A percentile compares a stretch with the other conserved stretches of the same genome.
These are phyloP conservation scores for Alternaria infectoria DNA, from an alignment of 2,329 filamentous ascomycete species.

Conservation along the genomic window DNA sequence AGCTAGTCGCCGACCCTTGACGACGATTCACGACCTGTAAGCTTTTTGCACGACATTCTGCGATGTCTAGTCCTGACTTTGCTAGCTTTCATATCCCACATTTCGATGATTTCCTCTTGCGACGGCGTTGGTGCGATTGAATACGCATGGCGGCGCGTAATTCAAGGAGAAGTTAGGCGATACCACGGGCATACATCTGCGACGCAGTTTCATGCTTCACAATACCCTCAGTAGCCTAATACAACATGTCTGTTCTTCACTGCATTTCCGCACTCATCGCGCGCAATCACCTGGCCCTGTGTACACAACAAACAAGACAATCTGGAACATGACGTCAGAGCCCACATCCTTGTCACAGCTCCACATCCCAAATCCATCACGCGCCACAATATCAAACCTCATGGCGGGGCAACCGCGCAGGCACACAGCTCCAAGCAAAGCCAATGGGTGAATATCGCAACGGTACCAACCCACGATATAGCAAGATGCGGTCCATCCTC, in stretches of 20 bases:
- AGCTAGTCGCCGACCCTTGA: constrained; percentile 30
- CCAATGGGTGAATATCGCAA: constrained; percentile 37
- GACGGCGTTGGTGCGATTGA: constrained; percentile 20
- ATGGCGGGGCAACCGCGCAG: constrained; percentile 20
- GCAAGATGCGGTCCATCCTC: constrained; percentile 61
- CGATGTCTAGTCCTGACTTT: neutral
- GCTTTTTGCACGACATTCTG: neutral
- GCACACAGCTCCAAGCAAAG: neutral
- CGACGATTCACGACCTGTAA: constrained; percentile 36
- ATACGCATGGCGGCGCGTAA: neutral
- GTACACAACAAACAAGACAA: neutral
- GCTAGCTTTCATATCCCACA: neutral
- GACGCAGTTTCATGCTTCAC: neutral
- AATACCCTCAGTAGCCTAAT: constrained; percentile 19
- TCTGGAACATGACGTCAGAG: constrained; percentile 16
- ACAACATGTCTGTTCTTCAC: neutral
- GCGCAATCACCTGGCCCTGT: neutral
- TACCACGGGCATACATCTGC: neutral
- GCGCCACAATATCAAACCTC: constrained; percentile 12
- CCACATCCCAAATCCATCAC: constrained; percentile 15
- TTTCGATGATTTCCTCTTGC: constrained; percentile 7
- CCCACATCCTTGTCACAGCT: constrained; percentile 14
- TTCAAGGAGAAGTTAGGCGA: neutral
- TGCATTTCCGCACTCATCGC: neutral
- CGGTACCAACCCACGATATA: constrained; percentile 24